These are phyloP conservation scores for Albophoma yamanashiensis DNA, from an alignment of 2,329 filamentous ascomycete species.

Conservation along the genomic window DNA sequence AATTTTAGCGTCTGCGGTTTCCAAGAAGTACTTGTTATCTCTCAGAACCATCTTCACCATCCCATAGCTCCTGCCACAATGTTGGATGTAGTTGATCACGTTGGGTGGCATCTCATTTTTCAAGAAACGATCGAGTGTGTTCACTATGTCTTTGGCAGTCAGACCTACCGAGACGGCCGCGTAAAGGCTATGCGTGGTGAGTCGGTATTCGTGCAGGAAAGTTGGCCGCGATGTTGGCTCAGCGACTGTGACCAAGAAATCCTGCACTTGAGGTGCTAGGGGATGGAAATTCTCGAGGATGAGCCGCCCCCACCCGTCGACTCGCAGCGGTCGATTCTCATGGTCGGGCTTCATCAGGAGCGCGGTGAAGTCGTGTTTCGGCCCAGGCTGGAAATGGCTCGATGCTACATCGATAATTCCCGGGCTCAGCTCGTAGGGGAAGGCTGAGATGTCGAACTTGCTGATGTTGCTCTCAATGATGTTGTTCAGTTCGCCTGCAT, in stretches of 20 bases:
- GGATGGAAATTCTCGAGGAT: background rate
- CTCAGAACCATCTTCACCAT: background rate
- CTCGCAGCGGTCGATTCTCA: background rate
- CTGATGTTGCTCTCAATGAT: background rate
- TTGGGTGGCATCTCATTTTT: background rate
- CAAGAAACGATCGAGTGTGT: background rate
- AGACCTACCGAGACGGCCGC: background rate
- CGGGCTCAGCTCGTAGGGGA: background rate
- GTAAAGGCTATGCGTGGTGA: background rate
- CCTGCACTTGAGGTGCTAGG: background rate
- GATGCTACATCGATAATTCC: background rate
- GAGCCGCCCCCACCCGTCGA: background rate
- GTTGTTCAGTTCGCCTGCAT: background rate
- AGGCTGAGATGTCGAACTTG: background rate
- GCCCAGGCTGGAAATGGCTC: background rate
- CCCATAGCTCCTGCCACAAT: background rate
- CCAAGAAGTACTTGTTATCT: background rate
- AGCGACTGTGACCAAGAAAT: background rate
- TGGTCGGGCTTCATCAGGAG: background rate
- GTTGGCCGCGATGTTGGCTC: background rate
- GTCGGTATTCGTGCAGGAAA: background rate
- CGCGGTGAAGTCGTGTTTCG: background rate
- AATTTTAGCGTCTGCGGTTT: background rate
- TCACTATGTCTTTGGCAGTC: background rate
- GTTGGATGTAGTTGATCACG: background rate